Percentiles rank a stretch among this genome's conserved stretches.
phyloP scores from a whole-genome alignment of 192 early-diverging fungal genomes.

The Pilaira anomala region DNA sequence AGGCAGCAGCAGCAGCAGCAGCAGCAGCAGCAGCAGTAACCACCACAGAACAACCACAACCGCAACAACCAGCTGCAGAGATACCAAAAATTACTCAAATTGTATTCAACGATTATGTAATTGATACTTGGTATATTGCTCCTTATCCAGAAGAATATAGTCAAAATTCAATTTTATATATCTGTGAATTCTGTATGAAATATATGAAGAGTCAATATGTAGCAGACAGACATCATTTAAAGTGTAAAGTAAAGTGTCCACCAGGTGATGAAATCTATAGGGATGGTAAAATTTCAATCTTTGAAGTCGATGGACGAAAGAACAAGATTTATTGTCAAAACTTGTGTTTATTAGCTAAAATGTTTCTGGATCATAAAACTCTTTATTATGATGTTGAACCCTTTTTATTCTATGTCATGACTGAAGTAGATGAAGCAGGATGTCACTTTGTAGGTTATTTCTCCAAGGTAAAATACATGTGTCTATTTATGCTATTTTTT shows the following conservation, averaged over 20 bases:
- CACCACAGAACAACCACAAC: background rate
- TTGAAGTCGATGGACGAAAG: conserved; percentile 96
- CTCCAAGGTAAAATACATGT: conserved; percentile 68
- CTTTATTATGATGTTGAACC: conserved; percentile 97
- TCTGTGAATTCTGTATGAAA: conserved; percentile 98
- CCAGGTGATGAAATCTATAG: conserved; percentile 97
- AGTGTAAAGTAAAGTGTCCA: conserved; percentile 71
- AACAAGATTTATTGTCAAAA: conserved; percentile 98
- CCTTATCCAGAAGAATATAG: conserved; percentile 98
- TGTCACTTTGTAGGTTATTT: conserved; percentile 98
- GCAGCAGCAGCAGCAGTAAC: background rate
- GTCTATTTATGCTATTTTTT: no score
- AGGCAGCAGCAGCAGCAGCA: no score
- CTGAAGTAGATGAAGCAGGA: conserved; percentile 71
- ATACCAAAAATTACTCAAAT: conserved; percentile 62
- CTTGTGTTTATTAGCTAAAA: conserved; percentile 92
- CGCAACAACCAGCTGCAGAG: background rate
- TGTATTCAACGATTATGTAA: conserved; percentile 74
- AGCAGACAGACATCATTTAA: conserved; percentile 70
- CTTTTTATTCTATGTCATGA: conserved; percentile 97
- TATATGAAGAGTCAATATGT: conserved; percentile 92
- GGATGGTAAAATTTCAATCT: conserved; percentile 78
- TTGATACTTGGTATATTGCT: conserved; percentile 92
- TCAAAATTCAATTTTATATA: conserved; percentile 66
- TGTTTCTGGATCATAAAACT: conserved; percentile 97